Base-by-base conservation (phyloP, 768 basidiomycete species). In the Mycena filopes region DNA sequence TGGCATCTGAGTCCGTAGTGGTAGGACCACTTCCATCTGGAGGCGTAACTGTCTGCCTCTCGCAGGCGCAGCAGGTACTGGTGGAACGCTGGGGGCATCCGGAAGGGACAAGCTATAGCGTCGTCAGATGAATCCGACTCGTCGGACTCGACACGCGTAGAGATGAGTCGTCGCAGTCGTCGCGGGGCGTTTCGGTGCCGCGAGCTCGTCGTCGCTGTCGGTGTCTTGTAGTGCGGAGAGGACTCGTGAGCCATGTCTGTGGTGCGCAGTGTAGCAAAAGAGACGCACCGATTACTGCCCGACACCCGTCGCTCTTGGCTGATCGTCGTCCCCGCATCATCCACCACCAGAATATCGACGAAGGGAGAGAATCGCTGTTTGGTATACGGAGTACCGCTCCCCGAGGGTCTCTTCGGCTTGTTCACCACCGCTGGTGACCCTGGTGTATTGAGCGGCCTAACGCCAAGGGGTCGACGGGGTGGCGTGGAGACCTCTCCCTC, bases 301-400 rank as follows among this genome's bases (percentile, higher is more conserved):
- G 88, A 87, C 12, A 87, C 79, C 59, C 92, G 81, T 64, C 83
- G 79, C 74, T 93, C 92, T 71, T 86, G 83, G 59, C 82, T 84
- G 46, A 93, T 63, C 36, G 80, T 85, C 53, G 75, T 80, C 15
- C 92, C 92, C 31, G 79, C 72, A 31, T 84, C 82, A 73, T 94
- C 91, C 25, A 93, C 59, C 38, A 91, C 79, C 40, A 88, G 78
- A 54, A 94, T 93, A 48, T 93, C 82, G 15, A 92, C 82, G 21
- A 85, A 74, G 1, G 87, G 84, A 1, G 83, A 79, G 42, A 78
- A 77, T 9, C 82, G 77, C 64, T 77, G 76, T 51, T 70, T 76
- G 38, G 68, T 77, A 79, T 72, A 67, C n/a, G 76, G 74, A 2
- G 71, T 75, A 40, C 64, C 55, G 59, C 75, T 78, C 4, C 71